Evolutionary conservation across 768 basidiomycete species (phyloP).

Genomic region (Suillus paluster): DNA sequence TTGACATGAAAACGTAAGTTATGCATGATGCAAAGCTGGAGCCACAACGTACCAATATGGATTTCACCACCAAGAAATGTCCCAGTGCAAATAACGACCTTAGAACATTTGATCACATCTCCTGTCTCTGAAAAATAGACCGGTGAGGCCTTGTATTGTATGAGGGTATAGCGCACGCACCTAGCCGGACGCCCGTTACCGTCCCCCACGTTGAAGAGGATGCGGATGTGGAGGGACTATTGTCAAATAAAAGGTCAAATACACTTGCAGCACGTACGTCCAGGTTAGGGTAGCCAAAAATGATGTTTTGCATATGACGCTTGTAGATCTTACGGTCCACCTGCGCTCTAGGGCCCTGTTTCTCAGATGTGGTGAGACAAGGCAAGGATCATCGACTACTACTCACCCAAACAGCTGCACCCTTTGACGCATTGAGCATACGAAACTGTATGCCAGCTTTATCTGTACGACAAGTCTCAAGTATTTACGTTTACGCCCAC

Average conservation of each 20-base stretch:
- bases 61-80: conserved; percentile 93
- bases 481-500: not conserved
- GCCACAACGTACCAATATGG: conserved; percentile 66
- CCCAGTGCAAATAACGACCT: conserved; percentile 88
- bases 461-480: conserved; percentile 51
- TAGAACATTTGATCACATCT: conserved; percentile 73
- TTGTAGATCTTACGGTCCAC: conserved; percentile 88
- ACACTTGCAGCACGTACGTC: conserved; percentile 75
- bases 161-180: conserved; percentile 37
- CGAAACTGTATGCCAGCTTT: conserved; percentile 90
- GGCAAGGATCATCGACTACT: too few species aligned
- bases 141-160: conserved; percentile 2
- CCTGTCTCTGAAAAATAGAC: conserved; percentile 58
- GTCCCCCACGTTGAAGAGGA: conserved; percentile 49
- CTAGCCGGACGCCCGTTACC: conserved; percentile 69
- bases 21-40: not conserved
- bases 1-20: not conserved
- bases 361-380: not conserved
- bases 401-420: conserved; percentile 86
- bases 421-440: conserved; percentile 83
- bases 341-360: conserved; percentile 88
- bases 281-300: conserved; percentile 70
- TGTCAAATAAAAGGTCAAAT: conserved; percentile 75
- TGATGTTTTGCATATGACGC: conserved; percentile 72
- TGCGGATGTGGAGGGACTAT: conserved; percentile 29